Conservation (phyloP, 768 basidiomycete genomes). For the Cantharellus cinnabarinus region DNA sequence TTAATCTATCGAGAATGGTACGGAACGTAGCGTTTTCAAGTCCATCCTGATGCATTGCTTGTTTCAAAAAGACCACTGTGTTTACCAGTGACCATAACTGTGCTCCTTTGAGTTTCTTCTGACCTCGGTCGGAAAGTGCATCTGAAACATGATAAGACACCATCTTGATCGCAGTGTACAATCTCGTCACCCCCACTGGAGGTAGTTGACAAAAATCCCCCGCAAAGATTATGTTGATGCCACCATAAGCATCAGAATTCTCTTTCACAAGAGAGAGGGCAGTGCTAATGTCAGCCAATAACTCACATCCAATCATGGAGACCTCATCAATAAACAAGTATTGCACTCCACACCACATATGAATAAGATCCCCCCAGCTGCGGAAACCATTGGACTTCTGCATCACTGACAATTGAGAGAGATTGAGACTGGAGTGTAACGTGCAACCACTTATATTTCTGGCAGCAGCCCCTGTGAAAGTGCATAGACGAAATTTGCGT, state of each 20-base stretch:
- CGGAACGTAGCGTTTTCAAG: background rate
- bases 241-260: slow-evolving; percentile 1
- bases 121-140: background rate
- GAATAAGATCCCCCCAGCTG: background rate
- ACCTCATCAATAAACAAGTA: slow-evolving; percentile 7
- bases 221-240: slow-evolving; percentile 5
- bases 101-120: background rate
- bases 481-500: slow-evolving; percentile 7
- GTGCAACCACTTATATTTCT: slow-evolving; percentile 12
- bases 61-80: background rate
- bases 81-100: background rate
- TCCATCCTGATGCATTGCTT: background rate
- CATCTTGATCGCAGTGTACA: background rate
- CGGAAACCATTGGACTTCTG: background rate
- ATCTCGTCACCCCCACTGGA: background rate
- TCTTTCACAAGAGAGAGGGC: background rate
- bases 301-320: slow-evolving; percentile 2
- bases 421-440: slow-evolving; percentile 8
- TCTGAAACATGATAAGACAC: background rate
- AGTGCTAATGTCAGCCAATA: too few relatives aligned
- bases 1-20: background rate
- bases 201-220: slow-evolving; percentile 5
- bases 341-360: slow-evolving; percentile 6
- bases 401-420: background rate
- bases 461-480: slow-evolving; percentile 12